phyloP scores from a whole-genome alignment of 352 stramenopile species.

The Globisporangium abappressorium region DNA sequence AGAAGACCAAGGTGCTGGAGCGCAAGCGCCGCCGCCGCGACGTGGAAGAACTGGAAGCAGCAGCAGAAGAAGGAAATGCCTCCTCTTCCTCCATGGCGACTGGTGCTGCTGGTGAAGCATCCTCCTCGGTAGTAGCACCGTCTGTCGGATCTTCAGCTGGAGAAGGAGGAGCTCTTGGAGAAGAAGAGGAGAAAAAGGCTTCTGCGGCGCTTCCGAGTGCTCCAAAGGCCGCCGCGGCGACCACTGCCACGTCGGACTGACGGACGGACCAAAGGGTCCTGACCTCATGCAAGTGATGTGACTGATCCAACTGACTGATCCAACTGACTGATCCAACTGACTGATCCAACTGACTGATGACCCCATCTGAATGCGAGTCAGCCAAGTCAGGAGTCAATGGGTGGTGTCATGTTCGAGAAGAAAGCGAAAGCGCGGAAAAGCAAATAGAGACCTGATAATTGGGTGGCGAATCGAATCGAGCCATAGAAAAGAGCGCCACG shows the following conservation, averaged over 20 bases:
- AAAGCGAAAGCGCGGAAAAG: neutral
- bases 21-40: conserved; percentile 66
- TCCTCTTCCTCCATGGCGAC: neutral
- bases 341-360: no score
- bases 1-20: conserved; percentile 68
- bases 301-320: neutral
- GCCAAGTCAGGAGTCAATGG: neutral
- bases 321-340: no score
- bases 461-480: neutral
- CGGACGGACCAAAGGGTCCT: no score
- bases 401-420: neutral
- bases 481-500: neutral
- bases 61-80: neutral
- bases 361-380: neutral
- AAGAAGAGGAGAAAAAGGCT: neutral
- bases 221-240: neutral
- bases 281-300: neutral
- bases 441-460: neutral
- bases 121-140: neutral
- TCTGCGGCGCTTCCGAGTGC: neutral
- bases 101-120: neutral
- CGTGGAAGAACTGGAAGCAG: conserved; percentile 20
- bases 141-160: neutral
- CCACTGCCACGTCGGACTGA: neutral
- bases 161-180: neutral